A percentile compares a stretch with the other conserved stretches of the same genome.
These are phyloP conservation scores for Neurospora hispaniola DNA, from an alignment of 495 filamentous ascomycete species.

Conservation along the genomic window DNA sequence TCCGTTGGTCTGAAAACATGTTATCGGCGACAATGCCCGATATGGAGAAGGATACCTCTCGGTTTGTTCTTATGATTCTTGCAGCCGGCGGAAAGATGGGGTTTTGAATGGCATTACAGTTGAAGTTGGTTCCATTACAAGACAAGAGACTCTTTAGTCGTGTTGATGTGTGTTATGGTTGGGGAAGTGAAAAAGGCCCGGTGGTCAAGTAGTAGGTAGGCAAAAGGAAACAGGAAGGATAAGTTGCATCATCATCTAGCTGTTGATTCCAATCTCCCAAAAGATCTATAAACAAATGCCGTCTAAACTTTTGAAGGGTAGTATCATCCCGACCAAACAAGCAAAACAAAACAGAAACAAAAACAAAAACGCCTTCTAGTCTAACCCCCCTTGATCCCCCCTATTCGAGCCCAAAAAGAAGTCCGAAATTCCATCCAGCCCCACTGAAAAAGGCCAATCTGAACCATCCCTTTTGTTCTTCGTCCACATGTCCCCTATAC, in stretches of 20 bases:
- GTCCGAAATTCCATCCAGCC: neutral
- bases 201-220: too few relatives aligned
- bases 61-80: too few relatives aligned
- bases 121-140: too few relatives aligned
- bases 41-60: too few relatives aligned
- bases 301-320: neutral
- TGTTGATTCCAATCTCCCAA: neutral
- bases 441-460: neutral
- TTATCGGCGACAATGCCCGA: too few relatives aligned
- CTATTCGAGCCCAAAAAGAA: neutral
- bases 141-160: too few relatives aligned
- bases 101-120: too few relatives aligned
- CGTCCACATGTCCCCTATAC: neutral
- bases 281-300: neutral
- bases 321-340: neutral
- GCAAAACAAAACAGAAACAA: neutral
- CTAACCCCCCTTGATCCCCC: neutral
- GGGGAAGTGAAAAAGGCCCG: too few relatives aligned
- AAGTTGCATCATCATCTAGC: neutral
- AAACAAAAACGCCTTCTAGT: neutral
- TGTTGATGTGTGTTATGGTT: too few relatives aligned
- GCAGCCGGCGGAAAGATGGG: too few relatives aligned
- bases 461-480: neutral
- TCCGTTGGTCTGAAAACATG: too few relatives aligned
- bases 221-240: too few relatives aligned